Percentiles rank a stretch among this genome's conserved stretches.
These are phyloP conservation scores for Coemansia sp. DNA, from an alignment of 192 early-diverging fungal genomes.

Conservation along the genomic window DNA sequence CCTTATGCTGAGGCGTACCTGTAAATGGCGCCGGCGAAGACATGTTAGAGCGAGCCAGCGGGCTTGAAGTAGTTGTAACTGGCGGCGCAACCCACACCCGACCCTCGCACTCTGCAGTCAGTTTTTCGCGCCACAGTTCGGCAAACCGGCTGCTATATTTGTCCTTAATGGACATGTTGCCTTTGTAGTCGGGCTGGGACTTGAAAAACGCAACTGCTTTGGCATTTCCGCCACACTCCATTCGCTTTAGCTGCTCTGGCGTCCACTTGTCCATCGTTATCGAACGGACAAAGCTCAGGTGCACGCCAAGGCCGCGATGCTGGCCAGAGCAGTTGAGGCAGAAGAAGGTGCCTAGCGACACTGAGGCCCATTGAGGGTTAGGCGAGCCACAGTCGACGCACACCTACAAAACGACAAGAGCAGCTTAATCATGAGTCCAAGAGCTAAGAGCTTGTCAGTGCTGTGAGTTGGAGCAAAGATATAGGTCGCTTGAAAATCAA, in stretches of 20 bases:
- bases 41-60: conserved; percentile 26
- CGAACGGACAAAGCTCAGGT: conserved; percentile 95
- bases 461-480: neutral
- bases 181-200: conserved; percentile 73
- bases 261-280: conserved; percentile 99
- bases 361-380: conserved; percentile 88
- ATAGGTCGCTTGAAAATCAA: neutral
- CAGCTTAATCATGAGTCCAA: neutral
- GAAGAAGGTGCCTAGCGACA: conserved; percentile 93
- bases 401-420: conserved; percentile 34
- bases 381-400: conserved; percentile 93
- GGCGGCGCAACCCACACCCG: conserved; percentile 52
- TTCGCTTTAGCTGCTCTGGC: conserved; percentile 92
- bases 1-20: conserved; percentile 58
- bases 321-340: conserved; percentile 94
- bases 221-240: conserved; percentile 90
- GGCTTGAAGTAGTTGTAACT: conserved; percentile 20
- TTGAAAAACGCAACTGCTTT: conserved; percentile 86
- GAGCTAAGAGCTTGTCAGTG: neutral
- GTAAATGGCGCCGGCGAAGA: conserved; percentile 31
- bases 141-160: conserved; percentile 91
- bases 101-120: conserved; percentile 72
- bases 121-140: conserved; percentile 85
- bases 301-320: conserved; percentile 82
- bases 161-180: conserved; percentile 76